Evolutionary conservation across 768 basidiomycete genomes (phyloP), one percentile per base, ranked within the genome.

Genomic region (Psilocybe tampanensis): DNA sequence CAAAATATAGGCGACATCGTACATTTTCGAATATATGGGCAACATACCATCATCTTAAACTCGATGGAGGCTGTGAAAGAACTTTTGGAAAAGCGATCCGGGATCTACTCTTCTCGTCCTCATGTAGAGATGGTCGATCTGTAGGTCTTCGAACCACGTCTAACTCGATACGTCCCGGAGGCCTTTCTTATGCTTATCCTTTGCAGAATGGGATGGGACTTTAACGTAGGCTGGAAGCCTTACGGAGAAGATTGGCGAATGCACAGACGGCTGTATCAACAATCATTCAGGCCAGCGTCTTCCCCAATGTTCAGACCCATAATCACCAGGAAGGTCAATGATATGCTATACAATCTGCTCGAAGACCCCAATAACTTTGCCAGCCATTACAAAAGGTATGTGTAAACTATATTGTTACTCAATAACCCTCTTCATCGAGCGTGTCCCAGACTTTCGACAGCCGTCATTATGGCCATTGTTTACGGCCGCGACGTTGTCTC

Each of bases 401-500:
- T 3, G n/a, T 29, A 17, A 22, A 18, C 34, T 17, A 66, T 50
- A 2, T 17, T 17, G 9, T 24, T 11, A 36, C 15, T 24, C 11
- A 18, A 12, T 0, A 17, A 18, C 9, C 17, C 1, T 32, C 24
- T 12, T 19, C 21, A 22, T 26, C 15, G 24, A 44, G 43, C 18
- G 22, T 11, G 11, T 36, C 6, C 3, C 22, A 64, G 60, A 52
- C 19, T 62, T n/a, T 52, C 52, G 2, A 55, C 59, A 8, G 52
- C 59, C 2, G 54, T 62, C 3, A 54, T 61, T 0, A 58, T 65
- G 52, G 23, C 44, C 17, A 55, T 52, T 2, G 62, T 62, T 57
- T 65, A 63, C 15, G 64, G 61, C 0, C 60, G 63, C 26, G 58
- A 60, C 6, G 51, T 61, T 8, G 44, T 55, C 26, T 60, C 61